Evolutionary conservation across 202 grass and related monocot genomes (phyloP), one percentile per base, ranked within the genome.

Genomic region (Schoenoplectus tabernaemontani): DNA sequence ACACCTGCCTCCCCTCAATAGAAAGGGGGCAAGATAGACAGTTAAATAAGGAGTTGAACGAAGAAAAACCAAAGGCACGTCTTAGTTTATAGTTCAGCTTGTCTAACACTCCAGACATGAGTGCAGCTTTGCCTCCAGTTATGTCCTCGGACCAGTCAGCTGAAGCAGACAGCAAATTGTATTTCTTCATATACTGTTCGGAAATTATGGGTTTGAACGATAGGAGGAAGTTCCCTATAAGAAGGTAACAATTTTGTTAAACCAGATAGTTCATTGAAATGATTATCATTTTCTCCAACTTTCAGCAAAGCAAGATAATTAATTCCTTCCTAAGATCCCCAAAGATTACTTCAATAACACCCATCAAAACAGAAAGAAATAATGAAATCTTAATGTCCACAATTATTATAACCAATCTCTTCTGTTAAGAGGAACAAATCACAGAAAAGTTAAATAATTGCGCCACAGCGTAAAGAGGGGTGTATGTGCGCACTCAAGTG

Each of bases 201-300:
- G 83, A 79, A 57, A 91, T 90, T 46, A 89, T 62, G 76, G 92
- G 92, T 81, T 85, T 96, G 82, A 96, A 77, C 60, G 92, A 96
- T 33, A 96, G 83, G 57, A 96, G 83, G 77, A 92, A 96, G 42
- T 90, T 92, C 82, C 92, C 92, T 96, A 85, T 84, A 96, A 87
- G 47, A 53, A 64, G 1, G n/a, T 28, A 82, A 82, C 36, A 78
- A 56, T 64, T 47, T 82, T 84, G 41, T 82, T 71, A 82, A 82
- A 26, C 30, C 56, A 60, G 74, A 59, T 3, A 22, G 4, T 17
- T 22, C 42, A 23, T 3, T 4, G n/a, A 59, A 78, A 78, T 7
- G 5, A 24, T 19, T 13, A 59, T 23, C 10, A 16, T 13, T 78
- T 60, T 58, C 56, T 24, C 43, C 19, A 24, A 43, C 41, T 58